Evolutionary conservation across 192 early-diverging fungal species (phyloP), one percentile per base, ranked within the genome.

Genomic region (Linnemannia elongata): DNA sequence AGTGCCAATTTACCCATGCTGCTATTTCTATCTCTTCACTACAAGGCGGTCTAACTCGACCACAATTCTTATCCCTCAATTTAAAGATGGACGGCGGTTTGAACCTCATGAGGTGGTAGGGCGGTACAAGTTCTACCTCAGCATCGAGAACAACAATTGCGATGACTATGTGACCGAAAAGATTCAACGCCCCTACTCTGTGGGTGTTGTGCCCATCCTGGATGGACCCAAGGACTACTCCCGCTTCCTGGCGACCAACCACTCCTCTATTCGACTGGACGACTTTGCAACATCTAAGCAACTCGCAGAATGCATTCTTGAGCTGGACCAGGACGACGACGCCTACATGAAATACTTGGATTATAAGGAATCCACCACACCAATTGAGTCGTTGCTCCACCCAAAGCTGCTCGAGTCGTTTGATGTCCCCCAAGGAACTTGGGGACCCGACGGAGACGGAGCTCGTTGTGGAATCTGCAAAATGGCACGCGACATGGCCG

Each of bases 131-230:
- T 85, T 88, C 68, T 85, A 88, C 44, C 76, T 85, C 24, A 72
- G 55, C 6, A 41, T 89, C 42, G 88, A 89, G 44, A 83, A 81
- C 66, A 69, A 60, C 57, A 85, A 85, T 36, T 89, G 88, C 42
- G 69, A 79, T 45, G 72, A 85, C 78, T 89, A 89, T 66, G 79
- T 89, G 15, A 71, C 86, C 0, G 86, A 88, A 74, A 88, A 88
- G 41, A 57, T 88, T 2, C 74, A 81, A 9, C 74, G 72, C 18
- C 63, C 74, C 17, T 85, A 81, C 54, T 49, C 69, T 12, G 49
- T 54, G 2, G 82, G 88, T 2, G 72, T 66, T 17, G 79, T 89
- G 18, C 88, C 82, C 12, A 81, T 88, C 18, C 39, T 89, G 5
- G 79, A 80, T 35, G 82, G 83, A 35, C 82, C 80, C 17, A 57